These are phyloP conservation scores for Gryganskiella cystojenkinii DNA, from an alignment of 192 early-diverging fungal species.

Conservation along the genomic window DNA sequence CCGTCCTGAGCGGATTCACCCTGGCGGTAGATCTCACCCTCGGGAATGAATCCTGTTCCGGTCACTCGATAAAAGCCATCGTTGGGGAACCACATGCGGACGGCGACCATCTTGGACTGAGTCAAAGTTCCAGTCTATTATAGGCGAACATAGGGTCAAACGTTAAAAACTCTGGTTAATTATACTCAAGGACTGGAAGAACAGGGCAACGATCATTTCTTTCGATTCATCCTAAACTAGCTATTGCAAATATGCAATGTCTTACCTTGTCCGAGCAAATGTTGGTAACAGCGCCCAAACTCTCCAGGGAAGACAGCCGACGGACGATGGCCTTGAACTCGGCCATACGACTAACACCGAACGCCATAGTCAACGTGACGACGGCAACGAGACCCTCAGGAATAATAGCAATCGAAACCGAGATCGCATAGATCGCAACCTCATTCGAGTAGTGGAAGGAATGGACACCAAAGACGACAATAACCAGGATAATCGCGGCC, in stretches of 20 bases:
- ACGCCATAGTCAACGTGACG: constrained; percentile 90
- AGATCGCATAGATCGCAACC: constrained; percentile 80
- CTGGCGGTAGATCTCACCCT: constrained; percentile 54
- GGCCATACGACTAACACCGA: constrained; percentile 90
- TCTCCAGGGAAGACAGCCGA: constrained; percentile 88
- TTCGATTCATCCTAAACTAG: no score
- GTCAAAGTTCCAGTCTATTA: constrained; percentile 84
- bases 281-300: constrained; percentile 89
- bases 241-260: no score
- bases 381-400: constrained; percentile 95
- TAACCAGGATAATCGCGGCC: constrained; percentile 74
- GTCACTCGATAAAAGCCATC: constrained; percentile 78
- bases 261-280: constrained; percentile 91
- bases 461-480: constrained; percentile 84
- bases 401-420: constrained; percentile 89
- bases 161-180: no score
- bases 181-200: no score
- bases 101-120: constrained; percentile 95
- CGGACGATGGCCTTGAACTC: constrained; percentile 87
- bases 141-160: no score
- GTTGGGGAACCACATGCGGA: constrained; percentile 80
- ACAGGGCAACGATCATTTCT: no score
- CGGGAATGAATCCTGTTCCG: constrained; percentile 69
- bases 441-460: constrained; percentile 71
- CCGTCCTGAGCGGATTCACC: constrained; percentile 27